phyloP scores from a whole-genome alignment of 495 filamentous ascomycete species.

The Aspergillus diversus region DNA sequence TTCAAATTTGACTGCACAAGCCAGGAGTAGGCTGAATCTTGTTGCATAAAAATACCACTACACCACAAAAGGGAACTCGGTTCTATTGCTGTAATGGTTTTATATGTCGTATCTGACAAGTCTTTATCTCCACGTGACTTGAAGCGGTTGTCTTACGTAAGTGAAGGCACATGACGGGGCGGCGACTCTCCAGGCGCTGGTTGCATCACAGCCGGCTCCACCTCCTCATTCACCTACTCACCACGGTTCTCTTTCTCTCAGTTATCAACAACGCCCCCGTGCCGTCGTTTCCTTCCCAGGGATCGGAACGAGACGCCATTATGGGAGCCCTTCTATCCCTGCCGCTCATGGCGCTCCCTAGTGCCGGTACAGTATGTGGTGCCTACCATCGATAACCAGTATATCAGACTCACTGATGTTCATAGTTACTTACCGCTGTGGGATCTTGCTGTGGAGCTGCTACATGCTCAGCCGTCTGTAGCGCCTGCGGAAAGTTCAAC shows the following conservation, averaged over 20 bases:
- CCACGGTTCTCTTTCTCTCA: conserved; percentile 1
- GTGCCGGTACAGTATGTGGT: conserved; percentile 76
- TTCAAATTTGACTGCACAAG: no score
- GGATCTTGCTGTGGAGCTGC: conserved; percentile 94
- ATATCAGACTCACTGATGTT: conserved; percentile 29
- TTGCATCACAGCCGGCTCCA: conserved; percentile 7
- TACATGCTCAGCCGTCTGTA: conserved; percentile 92
- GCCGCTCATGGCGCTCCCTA: conserved; percentile 85
- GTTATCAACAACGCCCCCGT: neutral
- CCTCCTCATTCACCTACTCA: conserved; percentile 1
- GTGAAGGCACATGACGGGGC: conserved; percentile 26
- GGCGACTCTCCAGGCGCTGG: neutral
- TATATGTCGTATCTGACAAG: no score
- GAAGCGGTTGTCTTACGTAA: conserved; percentile 8
- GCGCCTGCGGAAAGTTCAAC: conserved; percentile 92
- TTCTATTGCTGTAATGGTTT: no score
- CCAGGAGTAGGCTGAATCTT: no score
- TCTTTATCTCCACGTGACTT: no score
- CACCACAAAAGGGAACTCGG: no score
- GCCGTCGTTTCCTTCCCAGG: neutral
- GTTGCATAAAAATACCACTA: no score
- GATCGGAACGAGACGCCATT: neutral
- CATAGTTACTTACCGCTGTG: conserved; percentile 71
- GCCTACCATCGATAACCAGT: neutral
- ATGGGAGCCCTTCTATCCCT: conserved; percentile 92